These are phyloP conservation scores for Solanum acaule DNA, from an alignment of 257 asterid species.

Conservation along the genomic window DNA sequence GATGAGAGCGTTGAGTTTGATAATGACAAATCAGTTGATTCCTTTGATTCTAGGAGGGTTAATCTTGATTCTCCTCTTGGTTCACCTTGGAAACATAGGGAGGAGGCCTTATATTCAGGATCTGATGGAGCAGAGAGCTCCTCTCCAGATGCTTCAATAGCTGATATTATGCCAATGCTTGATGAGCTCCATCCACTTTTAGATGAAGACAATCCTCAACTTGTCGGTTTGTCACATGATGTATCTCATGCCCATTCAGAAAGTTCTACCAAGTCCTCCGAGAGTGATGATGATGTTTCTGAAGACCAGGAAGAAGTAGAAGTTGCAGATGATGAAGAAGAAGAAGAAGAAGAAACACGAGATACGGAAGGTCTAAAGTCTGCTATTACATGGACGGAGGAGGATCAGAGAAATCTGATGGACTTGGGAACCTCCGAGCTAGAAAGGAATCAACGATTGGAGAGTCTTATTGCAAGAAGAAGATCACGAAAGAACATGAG, in stretches of 20 bases:
- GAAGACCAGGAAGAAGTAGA: constrained; percentile 40
- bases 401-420: constrained; percentile 88
- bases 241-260: constrained; percentile 44
- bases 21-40: background rate
- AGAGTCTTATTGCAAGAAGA: constrained; percentile 72
- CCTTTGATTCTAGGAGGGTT: constrained; percentile 1
- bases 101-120: constrained; percentile 23
- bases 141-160: constrained; percentile 83
- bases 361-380: constrained; percentile 42
- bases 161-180: constrained; percentile 84
- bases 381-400: constrained; percentile 71
- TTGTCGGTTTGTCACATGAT: constrained; percentile 18
- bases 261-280: constrained; percentile 19
- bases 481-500: constrained; percentile 44
- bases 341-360: constrained; percentile 42
- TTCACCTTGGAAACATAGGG: constrained; percentile 28
- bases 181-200: constrained; percentile 86
- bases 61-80: constrained; percentile 26
- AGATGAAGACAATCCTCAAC: constrained; percentile 47
- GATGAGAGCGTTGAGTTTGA: constrained; percentile 1
- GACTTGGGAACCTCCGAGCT: constrained; percentile 83
- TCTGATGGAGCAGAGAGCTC: constrained; percentile 79
- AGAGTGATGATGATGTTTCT: constrained; percentile 33
- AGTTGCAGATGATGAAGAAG: constrained; percentile 32
- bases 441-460: constrained; percentile 79